Conservation (phyloP, 2,329 filamentous ascomycete genomes). For the Blumeria hordei region DNA sequence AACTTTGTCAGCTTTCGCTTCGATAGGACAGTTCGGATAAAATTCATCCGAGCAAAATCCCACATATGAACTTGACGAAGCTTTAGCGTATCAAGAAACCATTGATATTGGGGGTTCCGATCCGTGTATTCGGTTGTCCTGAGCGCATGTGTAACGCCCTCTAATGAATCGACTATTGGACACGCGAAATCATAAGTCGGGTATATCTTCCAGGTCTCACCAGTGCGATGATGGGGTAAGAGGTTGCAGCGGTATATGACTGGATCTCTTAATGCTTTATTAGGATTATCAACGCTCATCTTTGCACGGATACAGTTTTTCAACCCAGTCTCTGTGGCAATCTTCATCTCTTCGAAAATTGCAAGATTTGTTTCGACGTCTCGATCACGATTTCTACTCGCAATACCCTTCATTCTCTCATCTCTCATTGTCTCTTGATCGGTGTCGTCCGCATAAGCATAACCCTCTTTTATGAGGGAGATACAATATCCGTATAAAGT, state of each 20-base stretch:
- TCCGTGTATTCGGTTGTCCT: conserved; percentile 74
- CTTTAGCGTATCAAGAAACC: conserved; percentile 53
- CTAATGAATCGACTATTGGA: conserved; percentile 55
- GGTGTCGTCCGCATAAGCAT: conserved; percentile 89
- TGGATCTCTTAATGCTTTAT: conserved; percentile 88
- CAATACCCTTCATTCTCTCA: conserved; percentile 62
- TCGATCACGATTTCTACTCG: conserved; percentile 58
- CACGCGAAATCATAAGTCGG: conserved; percentile 74
- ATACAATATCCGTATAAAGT: conserved; percentile 70
- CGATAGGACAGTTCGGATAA: conserved; percentile 58
- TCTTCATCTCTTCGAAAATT: conserved; percentile 85
- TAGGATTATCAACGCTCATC: conserved; percentile 73
- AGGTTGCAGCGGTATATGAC: conserved; percentile 92
- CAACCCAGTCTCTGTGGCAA: conserved; percentile 51
- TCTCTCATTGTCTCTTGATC: conserved; percentile 69
- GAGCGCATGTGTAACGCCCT: conserved; percentile 65
- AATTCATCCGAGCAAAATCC: conserved; percentile 71
- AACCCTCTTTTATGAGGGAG: conserved; percentile 61
- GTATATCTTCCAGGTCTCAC: conserved; percentile 61
- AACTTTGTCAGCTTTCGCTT: conserved; percentile 74
- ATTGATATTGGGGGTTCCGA: conserved; percentile 67
- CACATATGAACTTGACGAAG: conserved; percentile 61
- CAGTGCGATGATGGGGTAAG: conserved; percentile 70
- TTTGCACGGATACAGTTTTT: conserved; percentile 87
- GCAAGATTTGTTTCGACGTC: conserved; percentile 62